Base-by-base conservation (phyloP, 2,329 filamentous ascomycete species). In the Aphanocladium album region DNA sequence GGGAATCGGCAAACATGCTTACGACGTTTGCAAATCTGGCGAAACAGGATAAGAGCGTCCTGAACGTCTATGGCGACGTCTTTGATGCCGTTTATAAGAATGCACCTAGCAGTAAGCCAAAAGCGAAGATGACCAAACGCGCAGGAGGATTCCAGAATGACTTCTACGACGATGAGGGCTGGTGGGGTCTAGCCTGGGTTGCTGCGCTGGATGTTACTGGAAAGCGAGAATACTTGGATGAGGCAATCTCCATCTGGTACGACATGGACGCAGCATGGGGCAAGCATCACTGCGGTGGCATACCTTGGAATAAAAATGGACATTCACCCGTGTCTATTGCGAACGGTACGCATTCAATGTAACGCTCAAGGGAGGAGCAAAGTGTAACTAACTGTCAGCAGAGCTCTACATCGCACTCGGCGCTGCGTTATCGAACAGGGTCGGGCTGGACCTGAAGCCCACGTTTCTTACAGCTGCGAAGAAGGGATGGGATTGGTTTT, bases 181-280 rank as follows among this genome's bases (percentile, higher is more conserved):
- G 84, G 84, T 87, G 84, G 84, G 83, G 79, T 2, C 74, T 86
- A 56, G 84, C 78, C 16, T 80, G 81, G 76, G 80, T 86, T 61
- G 76, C 79, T 45, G 75, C 79, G 5, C 83, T 78, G 67, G 83
- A 86, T 68, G 70, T 81, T 12, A 82, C 76, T 3, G 71, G 73
- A 11, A 70, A 81, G 19, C 54, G 67, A 7, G 72, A 72, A 41
- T 86, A 83, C 66, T 77, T 86, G 14, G 66, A 79, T 57, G 76
- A 76, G 45, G 83, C 83, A 1, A 76, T 79, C 61, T 65, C 71
- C 17, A 79, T 86, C 50, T 86, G 83, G 60, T 75, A 80, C 37
- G 81, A 86, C 67, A 82, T 85, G 76, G 76, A 79, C 33, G 70
- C 67, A 50, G 82, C 79, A 52, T 67, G 66, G 14, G 78, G 75